Evolutionary conservation across 306 rosid species (phyloP).

Genomic region (Quillaja saponaria): DNA sequence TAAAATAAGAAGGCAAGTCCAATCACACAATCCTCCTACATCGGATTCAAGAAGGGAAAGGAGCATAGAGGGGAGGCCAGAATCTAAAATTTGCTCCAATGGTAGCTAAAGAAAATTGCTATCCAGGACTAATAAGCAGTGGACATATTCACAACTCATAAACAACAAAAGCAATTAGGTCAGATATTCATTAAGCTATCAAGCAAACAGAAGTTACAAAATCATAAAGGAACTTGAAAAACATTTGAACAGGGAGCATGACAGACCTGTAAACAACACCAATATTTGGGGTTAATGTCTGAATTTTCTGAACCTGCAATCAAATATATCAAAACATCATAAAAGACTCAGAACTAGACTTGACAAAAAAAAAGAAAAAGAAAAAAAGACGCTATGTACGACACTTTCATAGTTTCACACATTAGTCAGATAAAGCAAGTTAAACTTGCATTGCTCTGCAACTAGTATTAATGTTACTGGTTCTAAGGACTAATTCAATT

Average conservation of each 20-base stretch:
- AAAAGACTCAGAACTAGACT: no score
- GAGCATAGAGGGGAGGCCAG: no score
- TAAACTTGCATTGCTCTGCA: not conserved
- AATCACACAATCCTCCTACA: no score
- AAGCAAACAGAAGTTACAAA: not conserved
- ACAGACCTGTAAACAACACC: constrained; percentile 94
- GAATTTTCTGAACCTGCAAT: constrained; percentile 85
- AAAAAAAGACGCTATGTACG: not conserved
- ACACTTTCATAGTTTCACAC: not conserved
- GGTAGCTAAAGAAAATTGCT: no score
- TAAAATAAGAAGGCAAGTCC: no score
- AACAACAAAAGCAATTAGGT: constrained; percentile 11
- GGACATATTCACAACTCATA: constrained; percentile 1
- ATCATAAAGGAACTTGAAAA: constrained; percentile 19
- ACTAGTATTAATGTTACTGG: not conserved
- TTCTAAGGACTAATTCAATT: not conserved
- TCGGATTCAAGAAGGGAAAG: no score
- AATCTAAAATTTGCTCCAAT: no score
- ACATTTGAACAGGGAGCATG: constrained; percentile 19
- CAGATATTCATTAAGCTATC: not conserved
- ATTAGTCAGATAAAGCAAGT: constrained; percentile 7
- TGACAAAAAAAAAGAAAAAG: not conserved
- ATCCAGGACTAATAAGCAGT: no score
- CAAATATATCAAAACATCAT: constrained; percentile 16
- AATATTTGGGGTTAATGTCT: constrained; percentile 79